phyloP scores from a whole-genome alignment of 1,139 yeast genomes.

The Kluyveromyces sp. region DNA sequence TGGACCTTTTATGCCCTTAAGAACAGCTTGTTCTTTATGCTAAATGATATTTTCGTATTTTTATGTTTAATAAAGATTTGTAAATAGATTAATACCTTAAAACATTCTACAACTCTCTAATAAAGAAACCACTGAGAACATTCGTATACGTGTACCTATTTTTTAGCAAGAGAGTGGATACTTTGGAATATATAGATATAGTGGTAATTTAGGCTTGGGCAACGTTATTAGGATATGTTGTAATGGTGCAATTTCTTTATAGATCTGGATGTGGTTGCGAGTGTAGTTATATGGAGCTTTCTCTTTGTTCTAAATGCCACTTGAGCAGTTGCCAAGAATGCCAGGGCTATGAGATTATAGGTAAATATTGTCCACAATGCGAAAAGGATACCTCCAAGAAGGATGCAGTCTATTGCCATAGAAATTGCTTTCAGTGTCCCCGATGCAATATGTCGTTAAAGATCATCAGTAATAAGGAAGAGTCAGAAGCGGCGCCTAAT shows the following conservation, averaged over 20 bases:
- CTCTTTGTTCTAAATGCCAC: constrained; percentile 8
- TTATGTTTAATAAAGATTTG: too few species aligned
- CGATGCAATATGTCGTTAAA: constrained; percentile 6
- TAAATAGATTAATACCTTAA: too few species aligned
- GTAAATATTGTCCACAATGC: constrained; percentile 11
- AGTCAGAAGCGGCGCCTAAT: not conserved
- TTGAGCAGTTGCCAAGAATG: constrained; percentile 8
- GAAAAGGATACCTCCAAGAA: constrained; percentile 1
- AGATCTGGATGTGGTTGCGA: constrained; percentile 3
- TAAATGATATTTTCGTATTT: too few species aligned
- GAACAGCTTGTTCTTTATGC: too few species aligned
- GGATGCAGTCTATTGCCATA: constrained; percentile 6
- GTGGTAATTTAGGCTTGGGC: too few species aligned
- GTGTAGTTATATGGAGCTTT: constrained; percentile 5
- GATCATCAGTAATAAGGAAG: constrained; percentile 4
- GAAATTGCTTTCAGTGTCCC: constrained; percentile 11
- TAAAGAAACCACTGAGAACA: too few species aligned
- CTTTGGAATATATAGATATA: too few species aligned
- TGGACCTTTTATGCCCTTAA: too few species aligned
- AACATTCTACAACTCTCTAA: too few species aligned
- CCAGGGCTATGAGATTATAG: constrained; percentile 8
- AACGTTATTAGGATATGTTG: not conserved
- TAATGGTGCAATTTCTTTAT: not conserved
- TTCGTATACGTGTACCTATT: too few species aligned
- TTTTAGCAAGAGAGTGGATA: too few species aligned